A percentile compares a stretch with the other conserved stretches of the same genome.
These are phyloP conservation scores for Podospora sp. DNA, from an alignment of 495 filamentous ascomycete genomes.

Conservation along the genomic window DNA sequence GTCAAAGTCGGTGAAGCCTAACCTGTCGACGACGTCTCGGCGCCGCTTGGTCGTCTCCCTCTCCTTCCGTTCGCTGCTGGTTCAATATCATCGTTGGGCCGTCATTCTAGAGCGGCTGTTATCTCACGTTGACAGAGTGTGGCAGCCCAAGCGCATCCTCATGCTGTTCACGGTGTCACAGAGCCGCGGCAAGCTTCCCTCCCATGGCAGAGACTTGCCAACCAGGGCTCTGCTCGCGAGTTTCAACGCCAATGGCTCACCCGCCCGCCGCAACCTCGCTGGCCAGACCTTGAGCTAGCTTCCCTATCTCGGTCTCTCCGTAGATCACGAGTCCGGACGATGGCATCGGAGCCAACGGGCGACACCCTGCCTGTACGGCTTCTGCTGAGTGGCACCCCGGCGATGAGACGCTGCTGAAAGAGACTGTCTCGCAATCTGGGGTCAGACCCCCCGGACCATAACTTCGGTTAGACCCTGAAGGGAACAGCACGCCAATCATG, in stretches of 20 bases:
- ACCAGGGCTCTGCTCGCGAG: constrained; percentile 1
- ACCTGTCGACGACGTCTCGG: not conserved
- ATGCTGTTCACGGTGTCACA: constrained; percentile 12
- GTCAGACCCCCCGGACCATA: constrained; percentile 4
- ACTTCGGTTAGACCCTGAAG: constrained; percentile 4
- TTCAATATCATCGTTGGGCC: constrained; percentile 4
- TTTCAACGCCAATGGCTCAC: not conserved
- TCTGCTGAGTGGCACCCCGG: not conserved
- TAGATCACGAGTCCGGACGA: not conserved
- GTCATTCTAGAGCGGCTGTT: not conserved
- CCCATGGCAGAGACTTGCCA: not conserved
- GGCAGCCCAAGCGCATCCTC: constrained; percentile 12
- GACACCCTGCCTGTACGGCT: not conserved
- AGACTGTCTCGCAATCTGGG: constrained; percentile 2
- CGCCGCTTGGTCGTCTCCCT: not conserved
- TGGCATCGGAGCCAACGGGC: not conserved
- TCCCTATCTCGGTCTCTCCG: not conserved
- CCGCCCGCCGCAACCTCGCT: not conserved
- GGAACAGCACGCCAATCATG: constrained; percentile 9
- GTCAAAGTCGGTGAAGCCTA: constrained; percentile 13
- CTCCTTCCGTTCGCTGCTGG: not conserved
- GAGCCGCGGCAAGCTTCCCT: constrained; percentile 4
- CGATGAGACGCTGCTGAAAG: not conserved
- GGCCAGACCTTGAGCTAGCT: not conserved
- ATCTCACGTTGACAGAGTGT: not conserved